Evolutionary conservation across 495 filamentous ascomycete genomes (phyloP), one percentile per base, ranked within the genome.

Genomic region (Oleoguttula mirabilis): DNA sequence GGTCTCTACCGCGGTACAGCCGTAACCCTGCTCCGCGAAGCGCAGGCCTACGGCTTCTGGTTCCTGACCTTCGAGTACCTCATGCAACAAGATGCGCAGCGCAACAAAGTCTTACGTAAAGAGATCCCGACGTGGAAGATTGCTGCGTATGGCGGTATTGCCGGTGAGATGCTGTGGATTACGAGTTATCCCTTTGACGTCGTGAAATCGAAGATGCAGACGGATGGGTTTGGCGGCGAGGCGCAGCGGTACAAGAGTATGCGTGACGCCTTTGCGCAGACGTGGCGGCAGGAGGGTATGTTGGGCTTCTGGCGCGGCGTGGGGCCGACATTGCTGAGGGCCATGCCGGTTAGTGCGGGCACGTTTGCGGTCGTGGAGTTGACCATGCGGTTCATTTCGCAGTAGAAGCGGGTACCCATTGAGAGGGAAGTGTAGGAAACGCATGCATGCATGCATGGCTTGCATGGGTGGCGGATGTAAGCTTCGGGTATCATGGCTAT

Each of bases 181-280:
- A 71, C 70, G 28, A 90, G 83, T 55, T 98, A 98, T 61, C 90
- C 90, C 17, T 79, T 98, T 43, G 90, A 98, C 63, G 90, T 96
- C 21, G 66, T 98, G 59, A 98, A 98, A 82, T 93, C 84, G 63
- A 95, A 93, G 76, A 93, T 96, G 88, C 90, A 98, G 73, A 92
- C 77, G 48, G 90, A 98, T 67, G 88, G 84, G 16, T 86, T 95
- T 56, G 75, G 76, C 1, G 75, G 76, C 1, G 32, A 40, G 21
- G 61, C 71, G 41, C 74, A 71, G 72, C 66, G 69, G 55, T 96
- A 81, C 63, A 74, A 65, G 66, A 79, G 63, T 40, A 94, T 94
- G 86, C 72, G 76, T 32, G 86, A 95, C 63, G 90, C 84, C 66
- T 93, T 94, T 62, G 68, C 65, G 50, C 79, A 94, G 74, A 86